Conservation (phyloP, 352 stramenopile species). For the Plasmopara muralis region DNA sequence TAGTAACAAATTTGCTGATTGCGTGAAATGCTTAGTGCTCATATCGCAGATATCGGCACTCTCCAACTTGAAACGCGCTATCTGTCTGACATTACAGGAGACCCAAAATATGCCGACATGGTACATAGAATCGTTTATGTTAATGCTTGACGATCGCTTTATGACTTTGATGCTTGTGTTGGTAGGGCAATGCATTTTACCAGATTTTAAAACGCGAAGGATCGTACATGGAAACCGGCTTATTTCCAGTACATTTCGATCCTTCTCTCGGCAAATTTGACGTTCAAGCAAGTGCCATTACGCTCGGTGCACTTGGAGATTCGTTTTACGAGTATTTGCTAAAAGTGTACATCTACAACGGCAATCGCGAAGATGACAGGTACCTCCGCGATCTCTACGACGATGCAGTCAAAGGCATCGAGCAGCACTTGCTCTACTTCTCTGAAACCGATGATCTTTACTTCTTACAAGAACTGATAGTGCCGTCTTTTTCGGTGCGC, state of each 20-base stretch:
- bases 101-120: slow-evolving; percentile 63
- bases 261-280: slow-evolving; percentile 25
- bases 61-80: slow-evolving; percentile 81
- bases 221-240: slow-evolving; percentile 66
- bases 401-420: slow-evolving; percentile 89
- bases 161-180: neutral
- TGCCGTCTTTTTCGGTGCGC: slow-evolving; percentile 44
- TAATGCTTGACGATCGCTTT: slow-evolving; percentile 1
- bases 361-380: slow-evolving; percentile 53
- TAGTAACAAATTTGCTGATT: neutral
- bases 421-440: slow-evolving; percentile 84
- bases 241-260: slow-evolving; percentile 87
- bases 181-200: slow-evolving; percentile 73
- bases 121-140: slow-evolving; percentile 16
- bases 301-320: slow-evolving; percentile 92
- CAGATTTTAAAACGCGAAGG: slow-evolving; percentile 60
- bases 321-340: slow-evolving; percentile 98
- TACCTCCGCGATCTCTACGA: slow-evolving; percentile 90
- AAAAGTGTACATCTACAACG: slow-evolving; percentile 96
- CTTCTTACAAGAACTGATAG: slow-evolving; percentile 51
- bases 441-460: slow-evolving; percentile 55
- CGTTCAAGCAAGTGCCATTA: slow-evolving; percentile 15
- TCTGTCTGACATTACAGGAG: slow-evolving; percentile 70
- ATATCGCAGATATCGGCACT: slow-evolving; percentile 79
- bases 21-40: slow-evolving; percentile 27